Base-by-base conservation (phyloP, 441 rosid genomes). In the Syzygium malaccense region DNA sequence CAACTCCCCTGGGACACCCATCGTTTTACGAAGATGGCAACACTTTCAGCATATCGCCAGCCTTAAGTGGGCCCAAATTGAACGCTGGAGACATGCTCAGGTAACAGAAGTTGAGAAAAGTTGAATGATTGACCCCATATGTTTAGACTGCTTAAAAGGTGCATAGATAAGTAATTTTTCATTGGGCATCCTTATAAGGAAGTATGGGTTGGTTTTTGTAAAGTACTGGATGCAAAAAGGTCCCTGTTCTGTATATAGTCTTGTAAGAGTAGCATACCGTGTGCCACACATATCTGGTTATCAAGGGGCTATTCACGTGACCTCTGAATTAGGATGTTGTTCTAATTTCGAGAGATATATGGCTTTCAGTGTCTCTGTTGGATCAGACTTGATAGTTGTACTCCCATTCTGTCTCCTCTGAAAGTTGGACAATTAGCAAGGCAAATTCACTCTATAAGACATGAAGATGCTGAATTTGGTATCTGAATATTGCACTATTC, bases 1-100 rank as follows among this genome's bases (percentile, higher is more conserved):
- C 99, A 13, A 91, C 94, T 91, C 98, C 98, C 86, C 90, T 95
- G 7, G 94, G 93, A 37, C 92, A 93, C 87, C 94, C 95, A 84
- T 91, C 93, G 0, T 93, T 91, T 79, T 86, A 26, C 6, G 88
- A 86, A 53, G 92, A 90, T 62, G 88, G 91, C 45, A 91, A 86
- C 87, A 85, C 91, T 85, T 95, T 93, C 92, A 92, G 89, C 91
- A 89, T 92, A 87, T 95, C 98, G 8, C 95, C 95, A 19, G 91
- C 94, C 10, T 84, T 95, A 91, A 95, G 94, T 55, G 91, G 92
- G 86, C 95, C 94, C 56, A 90, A 89, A 80, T 87, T 93, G 90
- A 56, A 49, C 55, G 5, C 85, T 10, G 89, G 89, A 53, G 89
- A 88, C 84, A 85, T 88, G 87, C 89, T 88, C 49, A 88, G 89